phyloP scores from a whole-genome alignment of 805 yeast genomes.

The Kluyveromyces siamensis region DNA sequence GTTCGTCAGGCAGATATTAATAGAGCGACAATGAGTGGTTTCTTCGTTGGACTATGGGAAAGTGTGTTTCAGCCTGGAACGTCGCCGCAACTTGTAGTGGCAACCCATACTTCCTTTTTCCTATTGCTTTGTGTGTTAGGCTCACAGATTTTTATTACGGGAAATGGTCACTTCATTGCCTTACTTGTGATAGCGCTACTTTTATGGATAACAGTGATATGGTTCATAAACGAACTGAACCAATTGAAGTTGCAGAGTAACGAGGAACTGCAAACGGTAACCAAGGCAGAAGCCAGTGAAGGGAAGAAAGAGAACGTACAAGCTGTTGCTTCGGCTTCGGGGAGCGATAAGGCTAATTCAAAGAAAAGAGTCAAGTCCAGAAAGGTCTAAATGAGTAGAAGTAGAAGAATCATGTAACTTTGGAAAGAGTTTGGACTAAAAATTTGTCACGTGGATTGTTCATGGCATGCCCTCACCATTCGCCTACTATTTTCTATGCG shows the following conservation, averaged over 20 bases:
- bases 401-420: too few species aligned
- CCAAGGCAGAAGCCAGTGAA: neutral
- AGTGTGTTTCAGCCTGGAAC: constrained; percentile 91
- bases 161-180: constrained; percentile 55
- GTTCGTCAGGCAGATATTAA: neutral
- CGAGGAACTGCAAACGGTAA: constrained; percentile 21
- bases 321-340: neutral
- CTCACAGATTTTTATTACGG: constrained; percentile 48
- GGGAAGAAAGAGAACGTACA: neutral
- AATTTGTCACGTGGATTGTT: too few species aligned
- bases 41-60: constrained; percentile 63
- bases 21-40: constrained; percentile 11
- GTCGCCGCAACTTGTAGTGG: constrained; percentile 77
- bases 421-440: too few species aligned
- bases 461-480: too few species aligned
- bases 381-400: too few species aligned
- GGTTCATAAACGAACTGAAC: constrained; percentile 74
- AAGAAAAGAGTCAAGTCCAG: too few species aligned
- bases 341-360: neutral
- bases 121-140: constrained; percentile 45
- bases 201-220: constrained; percentile 72
- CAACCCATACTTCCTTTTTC: constrained; percentile 80
- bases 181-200: constrained; percentile 47
- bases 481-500: too few species aligned
- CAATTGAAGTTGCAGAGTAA: constrained; percentile 29